phyloP scores from a whole-genome alignment of 306 rosid species.

The Gastrolobium bilobum region DNA sequence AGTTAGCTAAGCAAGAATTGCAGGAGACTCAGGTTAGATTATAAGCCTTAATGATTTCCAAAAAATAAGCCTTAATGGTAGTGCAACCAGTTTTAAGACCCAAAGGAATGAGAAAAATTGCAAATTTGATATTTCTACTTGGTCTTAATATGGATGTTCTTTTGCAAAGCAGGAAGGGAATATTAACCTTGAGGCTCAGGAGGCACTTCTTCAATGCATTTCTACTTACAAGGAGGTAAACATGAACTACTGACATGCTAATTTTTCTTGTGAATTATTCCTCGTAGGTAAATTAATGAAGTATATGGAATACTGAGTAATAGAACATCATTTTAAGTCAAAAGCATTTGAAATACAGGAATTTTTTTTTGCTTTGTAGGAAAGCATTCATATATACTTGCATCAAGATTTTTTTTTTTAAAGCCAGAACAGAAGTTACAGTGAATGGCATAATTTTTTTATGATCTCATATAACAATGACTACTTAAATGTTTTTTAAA shows the following conservation, averaged over 20 bases:
- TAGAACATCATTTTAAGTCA: neutral
- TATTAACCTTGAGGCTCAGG: conserved; percentile 58
- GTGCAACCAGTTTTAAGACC: conserved; percentile 4
- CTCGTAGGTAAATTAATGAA: neutral
- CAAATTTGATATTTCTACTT: conserved; percentile 40
- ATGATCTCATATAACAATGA: neutral
- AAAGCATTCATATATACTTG: neutral
- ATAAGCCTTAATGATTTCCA: neutral
- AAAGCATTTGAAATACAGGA: neutral
- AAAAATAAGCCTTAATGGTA: conserved; percentile 7
- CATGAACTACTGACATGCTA: neutral
- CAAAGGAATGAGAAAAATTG: conserved; percentile 12
- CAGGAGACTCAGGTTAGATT: conserved; percentile 62
- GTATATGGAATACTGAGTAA: neutral
- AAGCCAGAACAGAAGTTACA: neutral
- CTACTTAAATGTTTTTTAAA: neutral
- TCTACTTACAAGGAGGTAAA: conserved; percentile 78
- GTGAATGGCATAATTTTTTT: neutral
- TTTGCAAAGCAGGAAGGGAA: conserved; percentile 53
- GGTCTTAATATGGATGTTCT: conserved; percentile 15
- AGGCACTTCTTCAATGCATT: conserved; percentile 68
- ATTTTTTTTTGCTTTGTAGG: neutral
- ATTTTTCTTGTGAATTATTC: conserved; percentile 30
- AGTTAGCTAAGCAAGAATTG: conserved; percentile 66
- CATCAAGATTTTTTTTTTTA: neutral